Evolutionary conservation across 2,329 filamentous ascomycete species (phyloP).

Genomic region (Phyllosticta paracitricarpa): DNA sequence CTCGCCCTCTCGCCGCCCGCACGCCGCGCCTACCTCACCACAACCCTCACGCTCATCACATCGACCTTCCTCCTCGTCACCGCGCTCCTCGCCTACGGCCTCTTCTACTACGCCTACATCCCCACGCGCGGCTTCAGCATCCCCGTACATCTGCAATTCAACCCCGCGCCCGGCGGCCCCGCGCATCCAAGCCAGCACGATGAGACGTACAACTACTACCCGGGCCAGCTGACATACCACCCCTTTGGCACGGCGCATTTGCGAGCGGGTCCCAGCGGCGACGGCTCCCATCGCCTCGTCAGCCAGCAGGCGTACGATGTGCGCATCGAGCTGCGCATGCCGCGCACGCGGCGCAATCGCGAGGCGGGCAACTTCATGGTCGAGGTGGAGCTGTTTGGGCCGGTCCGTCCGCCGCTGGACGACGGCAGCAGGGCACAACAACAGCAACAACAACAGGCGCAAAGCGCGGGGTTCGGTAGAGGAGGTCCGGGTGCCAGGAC

Average conservation of each 20-base stretch:
- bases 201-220: background rate
- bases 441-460: background rate
- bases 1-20: slow-evolving; percentile 51
- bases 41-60: slow-evolving; percentile 43
- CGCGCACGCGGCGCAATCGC: slow-evolving; percentile 66
- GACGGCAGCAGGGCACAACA: background rate
- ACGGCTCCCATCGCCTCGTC: slow-evolving; percentile 43
- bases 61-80: slow-evolving; percentile 46
- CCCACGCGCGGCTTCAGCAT: slow-evolving; percentile 53
- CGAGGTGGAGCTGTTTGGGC: slow-evolving; percentile 56
- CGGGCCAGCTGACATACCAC: slow-evolving; percentile 11
- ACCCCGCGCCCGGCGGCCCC: slow-evolving; percentile 20
- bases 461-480: background rate
- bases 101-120: slow-evolving; percentile 61
- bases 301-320: slow-evolving; percentile 78
- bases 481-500: background rate
- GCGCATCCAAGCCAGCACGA: slow-evolving; percentile 10
- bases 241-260: slow-evolving; percentile 44
- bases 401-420: background rate
- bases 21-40: slow-evolving; percentile 55
- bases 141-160: slow-evolving; percentile 58
- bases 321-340: slow-evolving; percentile 62
- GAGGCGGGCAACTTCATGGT: slow-evolving; percentile 91
- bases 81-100: slow-evolving; percentile 50
- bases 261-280: slow-evolving; percentile 12